phyloP scores from a whole-genome alignment of 2,329 filamentous ascomycete genomes.

The Neurospora sp. region DNA sequence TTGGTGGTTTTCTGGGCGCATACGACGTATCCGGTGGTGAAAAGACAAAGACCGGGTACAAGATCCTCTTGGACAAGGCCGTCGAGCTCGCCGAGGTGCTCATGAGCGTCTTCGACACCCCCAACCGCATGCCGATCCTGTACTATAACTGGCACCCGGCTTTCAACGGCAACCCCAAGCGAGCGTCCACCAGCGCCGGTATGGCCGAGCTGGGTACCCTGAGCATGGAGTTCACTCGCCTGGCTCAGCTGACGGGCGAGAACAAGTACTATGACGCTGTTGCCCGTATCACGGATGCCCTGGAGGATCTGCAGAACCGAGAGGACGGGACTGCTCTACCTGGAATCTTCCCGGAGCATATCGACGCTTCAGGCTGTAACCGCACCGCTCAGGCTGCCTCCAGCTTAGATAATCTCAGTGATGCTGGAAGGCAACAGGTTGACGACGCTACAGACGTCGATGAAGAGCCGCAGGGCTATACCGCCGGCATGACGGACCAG shows the following conservation, averaged over 20 bases:
- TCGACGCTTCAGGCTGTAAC: slow-evolving; percentile 76
- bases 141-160: slow-evolving; percentile 70
- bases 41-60: slow-evolving; percentile 37
- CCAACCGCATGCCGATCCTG: slow-evolving; percentile 81
- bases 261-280: slow-evolving; percentile 84
- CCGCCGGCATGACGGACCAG: slow-evolving; percentile 7
- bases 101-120: slow-evolving; percentile 79
- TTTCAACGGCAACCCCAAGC: slow-evolving; percentile 51
- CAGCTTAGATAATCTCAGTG: slow-evolving; percentile 20
- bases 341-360: slow-evolving; percentile 67
- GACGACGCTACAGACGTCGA: slow-evolving; percentile 17
- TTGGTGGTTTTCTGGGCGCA: slow-evolving; percentile 75
- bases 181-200: slow-evolving; percentile 45
- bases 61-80: slow-evolving; percentile 65
- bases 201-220: slow-evolving; percentile 70
- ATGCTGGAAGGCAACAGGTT: slow-evolving; percentile 26
- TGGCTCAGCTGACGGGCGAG: slow-evolving; percentile 75
- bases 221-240: slow-evolving; percentile 77
- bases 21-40: slow-evolving; percentile 71
- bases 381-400: slow-evolving; percentile 31
- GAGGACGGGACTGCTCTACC: slow-evolving; percentile 50
- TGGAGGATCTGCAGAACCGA: slow-evolving; percentile 63
- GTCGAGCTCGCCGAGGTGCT: slow-evolving; percentile 70
- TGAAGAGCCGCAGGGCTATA: slow-evolving; percentile 20
- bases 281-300: slow-evolving; percentile 70